Base-by-base conservation (phyloP, 2,329 filamentous ascomycete species). In the Knufia fluminis region DNA sequence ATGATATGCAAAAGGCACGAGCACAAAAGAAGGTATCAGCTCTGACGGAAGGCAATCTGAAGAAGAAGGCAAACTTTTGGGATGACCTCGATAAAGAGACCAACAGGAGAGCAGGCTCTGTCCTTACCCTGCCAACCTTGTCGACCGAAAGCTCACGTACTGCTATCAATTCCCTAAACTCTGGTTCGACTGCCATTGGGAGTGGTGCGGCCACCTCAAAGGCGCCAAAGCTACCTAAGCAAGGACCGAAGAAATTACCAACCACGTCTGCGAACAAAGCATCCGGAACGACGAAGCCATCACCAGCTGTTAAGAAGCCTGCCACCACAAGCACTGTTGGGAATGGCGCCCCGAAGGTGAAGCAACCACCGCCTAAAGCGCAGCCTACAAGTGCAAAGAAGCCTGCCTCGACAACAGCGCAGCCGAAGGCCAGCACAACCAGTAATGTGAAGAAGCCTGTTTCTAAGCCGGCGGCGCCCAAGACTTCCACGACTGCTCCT, bases 71-170 rank as follows among this genome's bases (percentile, higher is more conserved):
- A 2, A 54, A 28, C 2, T 58, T 58, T 38, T 58, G 54, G 54
- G 51, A 56, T 31, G 49, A 47, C 4, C n/a, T 58, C 17, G 50
- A 58, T 31, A 46, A 50, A 2, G 52, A 54, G 17, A 48, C 54
- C 41, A 57, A 52, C 24, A 52, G 51, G 23, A 50, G 56, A 28
- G 46, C 53, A 44, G 56, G 56, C 10, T 53, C 56, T 6, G 52
- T 58, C 24, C 44, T 51, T 40, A 56, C 55, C 4, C 26, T 57
- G 36, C 54, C 54, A n/a, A 56, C 54, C 24, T 35, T 56, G 10
- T 46, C 44, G 48, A 49, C 49, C 31, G 52, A 52, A n/a, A 56
- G 10, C 26, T 46, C 44, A 6, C 23, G 23, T 12, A 46, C 44
- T 38, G 44, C 44, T 3, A 36, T 46, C 20, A 38, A 36, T 20